Evolutionary conservation across 805 yeast genomes (phyloP).

Genomic region (Saturnispora hagleri): DNA sequence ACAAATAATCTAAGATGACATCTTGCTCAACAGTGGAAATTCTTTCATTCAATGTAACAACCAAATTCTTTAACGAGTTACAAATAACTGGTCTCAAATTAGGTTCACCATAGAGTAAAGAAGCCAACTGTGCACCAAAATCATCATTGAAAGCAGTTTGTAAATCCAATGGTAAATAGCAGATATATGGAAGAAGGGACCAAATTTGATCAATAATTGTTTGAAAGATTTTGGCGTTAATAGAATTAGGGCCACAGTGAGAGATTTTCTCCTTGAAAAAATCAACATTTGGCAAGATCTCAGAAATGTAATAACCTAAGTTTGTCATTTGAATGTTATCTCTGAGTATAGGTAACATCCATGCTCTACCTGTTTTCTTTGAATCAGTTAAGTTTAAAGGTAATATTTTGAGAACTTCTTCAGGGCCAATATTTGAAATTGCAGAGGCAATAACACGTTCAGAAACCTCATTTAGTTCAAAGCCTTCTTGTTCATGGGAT

Average conservation of each 20-base stretch:
- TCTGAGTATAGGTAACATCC: slow-evolving; percentile 86
- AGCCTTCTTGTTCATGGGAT: slow-evolving; percentile 60
- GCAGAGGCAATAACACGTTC: slow-evolving; percentile 77
- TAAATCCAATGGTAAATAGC: slow-evolving; percentile 78
- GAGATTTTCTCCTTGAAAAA: slow-evolving; percentile 43
- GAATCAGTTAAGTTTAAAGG: slow-evolving; percentile 72
- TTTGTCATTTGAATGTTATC: slow-evolving; percentile 72
- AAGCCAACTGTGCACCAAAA: slow-evolving; percentile 72
- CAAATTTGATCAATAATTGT: slow-evolving; percentile 88
- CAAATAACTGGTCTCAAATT: slow-evolving; percentile 76
- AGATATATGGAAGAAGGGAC: slow-evolving; percentile 83
- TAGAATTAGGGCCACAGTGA: slow-evolving; percentile 41
- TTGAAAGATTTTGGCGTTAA: slow-evolving; percentile 67
- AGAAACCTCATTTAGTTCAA: slow-evolving; percentile 61
- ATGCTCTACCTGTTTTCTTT: slow-evolving; percentile 76
- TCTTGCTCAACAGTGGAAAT: slow-evolving; percentile 49
- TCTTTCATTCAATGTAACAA: slow-evolving; percentile 40
- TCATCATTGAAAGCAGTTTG: slow-evolving; percentile 53
- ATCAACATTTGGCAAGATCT: slow-evolving; percentile 58
- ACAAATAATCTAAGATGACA: slow-evolving; percentile 50
- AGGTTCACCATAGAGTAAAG: slow-evolving; percentile 62
- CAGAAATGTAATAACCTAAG: slow-evolving; percentile 50
- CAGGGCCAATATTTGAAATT: slow-evolving; percentile 78
- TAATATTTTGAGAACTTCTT: slow-evolving; percentile 57
- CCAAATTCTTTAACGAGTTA: slow-evolving; percentile 67